Evolutionary conservation across 805 yeast species (phyloP).

Genomic region (Cyberlindnera lachancei): DNA sequence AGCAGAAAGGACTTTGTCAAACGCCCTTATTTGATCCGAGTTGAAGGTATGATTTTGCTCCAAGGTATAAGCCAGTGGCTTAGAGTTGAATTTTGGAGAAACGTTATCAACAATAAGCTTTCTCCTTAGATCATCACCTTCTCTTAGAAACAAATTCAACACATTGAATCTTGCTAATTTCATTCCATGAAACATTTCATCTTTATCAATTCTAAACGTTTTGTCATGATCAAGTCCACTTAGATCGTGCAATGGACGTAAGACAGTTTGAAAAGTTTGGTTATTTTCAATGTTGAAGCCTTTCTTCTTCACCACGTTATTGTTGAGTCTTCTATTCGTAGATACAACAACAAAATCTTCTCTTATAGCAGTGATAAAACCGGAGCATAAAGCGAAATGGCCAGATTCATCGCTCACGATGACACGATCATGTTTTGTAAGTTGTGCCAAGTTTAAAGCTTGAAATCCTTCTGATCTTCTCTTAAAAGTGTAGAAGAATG

Average conservation of each 20-base stretch:
- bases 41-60: slow-evolving; percentile 37
- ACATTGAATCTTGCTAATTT: slow-evolving; percentile 72
- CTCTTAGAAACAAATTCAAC: slow-evolving; percentile 51
- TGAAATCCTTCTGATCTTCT: slow-evolving; percentile 22
- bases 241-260: slow-evolving; percentile 19
- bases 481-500: slow-evolving; percentile 42
- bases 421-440: slow-evolving; percentile 53
- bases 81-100: slow-evolving; percentile 22
- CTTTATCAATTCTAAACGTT: slow-evolving; percentile 68
- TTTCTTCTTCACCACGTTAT: slow-evolving; percentile 23
- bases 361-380: slow-evolving; percentile 41
- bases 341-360: slow-evolving; percentile 38
- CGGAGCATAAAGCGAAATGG: slow-evolving; percentile 66
- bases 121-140: slow-evolving; percentile 29
- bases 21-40: slow-evolving; percentile 62
- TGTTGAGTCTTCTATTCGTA: slow-evolving; percentile 46
- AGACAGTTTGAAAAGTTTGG: slow-evolving; percentile 46
- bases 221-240: slow-evolving; percentile 5
- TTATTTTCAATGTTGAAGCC: slow-evolving; percentile 37
- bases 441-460: slow-evolving; percentile 34
- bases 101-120: slow-evolving; percentile 26
- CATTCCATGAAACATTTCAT: slow-evolving; percentile 69
- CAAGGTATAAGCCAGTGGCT: slow-evolving; percentile 18
- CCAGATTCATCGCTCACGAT: slow-evolving; percentile 76
- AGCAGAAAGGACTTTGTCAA: slow-evolving; percentile 55